Conservation (phyloP, 352 stramenopile species). For the Phytophthora agathidicida region DNA sequence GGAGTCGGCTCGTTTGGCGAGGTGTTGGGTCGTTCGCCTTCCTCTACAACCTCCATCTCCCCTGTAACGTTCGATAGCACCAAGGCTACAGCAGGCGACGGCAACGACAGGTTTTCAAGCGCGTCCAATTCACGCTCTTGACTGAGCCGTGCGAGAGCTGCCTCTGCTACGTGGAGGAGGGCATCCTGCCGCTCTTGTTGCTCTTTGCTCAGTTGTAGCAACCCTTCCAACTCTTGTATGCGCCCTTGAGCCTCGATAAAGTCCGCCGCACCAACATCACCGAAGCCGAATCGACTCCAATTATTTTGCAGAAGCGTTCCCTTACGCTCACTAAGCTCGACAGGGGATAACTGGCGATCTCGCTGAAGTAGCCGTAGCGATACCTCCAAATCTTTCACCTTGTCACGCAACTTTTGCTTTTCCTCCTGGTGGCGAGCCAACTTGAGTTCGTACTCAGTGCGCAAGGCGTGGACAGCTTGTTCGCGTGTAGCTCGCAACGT, state of each 20-base stretch:
- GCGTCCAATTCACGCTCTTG: slow-evolving; percentile 52
- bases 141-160: slow-evolving; percentile 55
- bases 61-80: slow-evolving; percentile 14
- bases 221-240: slow-evolving; percentile 60
- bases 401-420: slow-evolving; percentile 73
- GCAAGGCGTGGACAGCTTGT: slow-evolving; percentile 59
- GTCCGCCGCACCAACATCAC: slow-evolving; percentile 56
- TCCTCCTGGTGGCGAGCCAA: slow-evolving; percentile 71
- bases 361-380: slow-evolving; percentile 68
- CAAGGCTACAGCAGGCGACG: slow-evolving; percentile 22
- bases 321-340: slow-evolving; percentile 69
- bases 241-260: slow-evolving; percentile 62
- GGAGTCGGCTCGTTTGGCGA: neutral
- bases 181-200: slow-evolving; percentile 62
- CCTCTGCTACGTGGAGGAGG: slow-evolving; percentile 62
- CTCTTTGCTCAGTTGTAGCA: slow-evolving; percentile 63
- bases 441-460: slow-evolving; percentile 72
- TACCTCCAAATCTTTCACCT: slow-evolving; percentile 77
- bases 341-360: slow-evolving; percentile 59
- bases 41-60: slow-evolving; percentile 9
- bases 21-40: neutral
- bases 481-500: slow-evolving; percentile 53
- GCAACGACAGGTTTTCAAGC: slow-evolving; percentile 39
- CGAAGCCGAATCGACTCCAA: slow-evolving; percentile 19
- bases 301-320: slow-evolving; percentile 49